These are phyloP conservation scores for Rasamsonia emersonii DNA, from an alignment of 2,329 filamentous ascomycete genomes.

Conservation along the genomic window DNA sequence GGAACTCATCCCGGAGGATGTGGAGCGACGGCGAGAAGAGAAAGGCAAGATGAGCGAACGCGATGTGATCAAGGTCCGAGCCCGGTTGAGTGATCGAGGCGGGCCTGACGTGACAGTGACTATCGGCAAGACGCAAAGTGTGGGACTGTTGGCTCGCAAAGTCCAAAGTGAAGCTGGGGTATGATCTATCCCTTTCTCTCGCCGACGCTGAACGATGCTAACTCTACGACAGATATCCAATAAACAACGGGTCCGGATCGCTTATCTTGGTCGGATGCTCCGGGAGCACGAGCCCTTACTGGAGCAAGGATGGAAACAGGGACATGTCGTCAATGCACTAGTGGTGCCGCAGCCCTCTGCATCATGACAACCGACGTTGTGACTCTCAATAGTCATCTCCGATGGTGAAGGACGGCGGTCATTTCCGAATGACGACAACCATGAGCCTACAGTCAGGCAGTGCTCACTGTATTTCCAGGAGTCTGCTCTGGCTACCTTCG, in stretches of 20 bases:
- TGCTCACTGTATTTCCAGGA: no score
- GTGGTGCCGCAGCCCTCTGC: constrained; percentile 38
- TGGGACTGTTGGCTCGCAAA: constrained; percentile 54
- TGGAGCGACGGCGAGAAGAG: constrained; percentile 42
- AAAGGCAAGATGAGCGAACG: constrained; percentile 53
- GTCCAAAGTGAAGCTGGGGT: constrained; percentile 58
- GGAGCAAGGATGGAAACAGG: constrained; percentile 66
- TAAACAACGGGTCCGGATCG: constrained; percentile 57
- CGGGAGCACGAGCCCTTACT: constrained; percentile 57
- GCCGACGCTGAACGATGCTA: constrained; percentile 6
- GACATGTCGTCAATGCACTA: constrained; percentile 68
- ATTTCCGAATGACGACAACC: no score
- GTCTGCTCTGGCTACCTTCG: no score
- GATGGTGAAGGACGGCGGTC: no score
- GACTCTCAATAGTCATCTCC: background rate
- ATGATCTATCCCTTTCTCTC: constrained; percentile 24
- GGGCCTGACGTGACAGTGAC: constrained; percentile 54
- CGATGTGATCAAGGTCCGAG: constrained; percentile 50
- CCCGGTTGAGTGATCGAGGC: constrained; percentile 56
- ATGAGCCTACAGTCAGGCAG: no score
- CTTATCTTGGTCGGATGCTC: constrained; percentile 73
- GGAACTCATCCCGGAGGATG: constrained; percentile 27
- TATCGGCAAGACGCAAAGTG: constrained; percentile 53
- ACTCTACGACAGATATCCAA: constrained; percentile 44
- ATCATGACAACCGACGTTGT: constrained; percentile 6